Evolutionary conservation across 768 basidiomycete species (phyloP).

Genomic region (Pisolithus sp.): DNA sequence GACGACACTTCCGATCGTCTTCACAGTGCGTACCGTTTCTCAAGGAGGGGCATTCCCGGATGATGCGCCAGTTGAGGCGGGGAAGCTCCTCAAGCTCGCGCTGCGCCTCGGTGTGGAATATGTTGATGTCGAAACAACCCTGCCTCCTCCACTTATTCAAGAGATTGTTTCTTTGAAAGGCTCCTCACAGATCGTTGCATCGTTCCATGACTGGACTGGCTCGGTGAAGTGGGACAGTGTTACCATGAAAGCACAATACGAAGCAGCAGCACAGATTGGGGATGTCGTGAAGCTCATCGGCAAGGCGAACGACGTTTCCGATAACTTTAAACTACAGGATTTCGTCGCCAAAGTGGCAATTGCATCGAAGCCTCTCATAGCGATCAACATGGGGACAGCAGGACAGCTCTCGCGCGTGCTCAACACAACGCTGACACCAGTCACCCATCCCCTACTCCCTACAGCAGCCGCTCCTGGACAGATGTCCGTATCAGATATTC

Average conservation of each 20-base stretch:
- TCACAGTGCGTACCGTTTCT: constrained; percentile 78
- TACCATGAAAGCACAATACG: constrained; percentile 62
- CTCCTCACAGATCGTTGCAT: constrained; percentile 75
- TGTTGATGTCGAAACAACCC: constrained; percentile 82
- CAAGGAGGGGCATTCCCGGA: constrained; percentile 95
- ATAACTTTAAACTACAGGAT: constrained; percentile 72
- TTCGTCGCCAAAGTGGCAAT: constrained; percentile 54
- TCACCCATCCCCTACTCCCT: constrained; percentile 86
- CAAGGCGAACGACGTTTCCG: constrained; percentile 65
- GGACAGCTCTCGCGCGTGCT: constrained; percentile 90
- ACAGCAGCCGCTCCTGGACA: constrained; percentile 90
- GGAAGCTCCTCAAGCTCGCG: constrained; percentile 71
- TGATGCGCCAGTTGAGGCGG: constrained; percentile 59
- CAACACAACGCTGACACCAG: constrained; percentile 80
- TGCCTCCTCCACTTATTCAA: constrained; percentile 56
- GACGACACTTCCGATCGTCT: constrained; percentile 82
- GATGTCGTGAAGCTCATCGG: constrained; percentile 93
- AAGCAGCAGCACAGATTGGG: constrained; percentile 56
- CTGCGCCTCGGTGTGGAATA: constrained; percentile 86
- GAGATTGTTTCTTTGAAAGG: constrained; percentile 60
- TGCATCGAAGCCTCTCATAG: constrained; percentile 75
- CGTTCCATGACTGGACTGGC: constrained; percentile 94
- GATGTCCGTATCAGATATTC: constrained; percentile 81
- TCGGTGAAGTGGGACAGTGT: constrained; percentile 72
- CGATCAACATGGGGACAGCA: constrained; percentile 86